Base-by-base conservation (phyloP, 768 basidiomycete species). In the Tulasnella sp. region DNA sequence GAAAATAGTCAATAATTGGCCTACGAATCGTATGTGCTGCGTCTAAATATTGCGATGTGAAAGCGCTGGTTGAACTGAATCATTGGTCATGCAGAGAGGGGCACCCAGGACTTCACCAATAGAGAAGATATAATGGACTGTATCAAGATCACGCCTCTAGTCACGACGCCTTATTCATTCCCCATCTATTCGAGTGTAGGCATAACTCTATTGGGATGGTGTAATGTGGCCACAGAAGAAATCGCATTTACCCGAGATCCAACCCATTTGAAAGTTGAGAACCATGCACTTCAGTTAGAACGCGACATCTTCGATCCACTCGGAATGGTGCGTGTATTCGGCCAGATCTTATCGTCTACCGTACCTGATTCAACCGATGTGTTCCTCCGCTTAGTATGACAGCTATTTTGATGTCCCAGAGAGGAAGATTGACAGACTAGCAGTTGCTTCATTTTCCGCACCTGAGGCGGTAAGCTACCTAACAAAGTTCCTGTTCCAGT, bases 271-370 rank as follows among this genome's bases (percentile, higher is more conserved):
- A 53, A 54, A 8, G 43, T 29, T 1, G 53, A 55, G 25, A 68
- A 65, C 0, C 68, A 74, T 53, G 66, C 69, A 10, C 71, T 72
- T 8, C 61, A 76, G 15, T 12, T 77, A 15, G 58, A 70, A 22
- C 63, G 69, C 32, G 74, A 77, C 53, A 67, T 77, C n/a, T 76
- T 76, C 59, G 63, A 58, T 3, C 73, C 72, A 1, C 56, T 77
- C 43, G 65, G 66, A 5, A 19, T 53, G n/a, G 19, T 20, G 7
- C 27, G 37, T 19, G 12, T 41, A 8, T 51, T 41, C 37, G 24
- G 22, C 29, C n/a, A n/a, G n/a, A n/a, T n/a, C n/a, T n/a, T n/a
- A n/a, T n/a, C n/a, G n/a, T n/a, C n/a, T n/a, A n/a, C n/a, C n/a
- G n/a, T n/a, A n/a, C n/a, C n/a, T n/a, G n/a, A n/a, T n/a, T n/a